phyloP scores from a whole-genome alignment of 208 protist species.

The Trypanosoma scelopori region DNA sequence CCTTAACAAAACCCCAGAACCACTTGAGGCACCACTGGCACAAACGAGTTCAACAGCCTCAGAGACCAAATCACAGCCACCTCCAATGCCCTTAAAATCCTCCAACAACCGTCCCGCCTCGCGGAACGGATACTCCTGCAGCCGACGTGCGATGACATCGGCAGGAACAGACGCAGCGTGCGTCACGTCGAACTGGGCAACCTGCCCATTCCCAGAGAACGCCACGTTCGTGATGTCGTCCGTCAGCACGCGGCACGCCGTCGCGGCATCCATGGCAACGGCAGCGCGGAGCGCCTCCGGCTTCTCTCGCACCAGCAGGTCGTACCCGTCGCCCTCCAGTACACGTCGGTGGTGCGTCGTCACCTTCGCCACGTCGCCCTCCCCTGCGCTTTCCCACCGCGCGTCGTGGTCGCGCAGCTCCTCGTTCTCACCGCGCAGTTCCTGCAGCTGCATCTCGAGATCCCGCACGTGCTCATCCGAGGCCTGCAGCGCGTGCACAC shows the following conservation, averaged over 20 bases:
- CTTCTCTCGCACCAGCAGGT: background rate
- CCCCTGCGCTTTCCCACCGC: too few relatives aligned
- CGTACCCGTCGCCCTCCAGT: background rate
- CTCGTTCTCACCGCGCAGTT: constrained; percentile 15
- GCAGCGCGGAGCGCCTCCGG: constrained; percentile 11
- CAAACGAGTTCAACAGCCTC: too few relatives aligned
- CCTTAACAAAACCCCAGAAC: background rate
- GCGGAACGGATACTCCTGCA: constrained; percentile 6
- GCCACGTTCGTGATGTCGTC: constrained; percentile 10
- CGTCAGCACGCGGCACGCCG: constrained; percentile 2
- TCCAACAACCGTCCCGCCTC: background rate
- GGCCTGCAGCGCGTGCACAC: too few relatives aligned
- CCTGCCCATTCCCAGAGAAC: constrained; percentile 1
- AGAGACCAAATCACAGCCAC: background rate
- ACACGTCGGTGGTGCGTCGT: constrained; percentile 1
- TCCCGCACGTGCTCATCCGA: constrained; percentile 23
- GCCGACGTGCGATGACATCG: constrained; percentile 1
- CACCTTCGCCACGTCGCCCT: background rate
- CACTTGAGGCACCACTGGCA: too few relatives aligned
- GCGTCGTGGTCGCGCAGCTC: background rate
- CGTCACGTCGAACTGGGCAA: constrained; percentile 15
- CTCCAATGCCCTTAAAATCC: background rate
- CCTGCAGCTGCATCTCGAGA: constrained; percentile 15
- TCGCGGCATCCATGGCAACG: constrained; percentile 10
- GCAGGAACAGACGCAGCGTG: background rate